Conservation (phyloP, 768 basidiomycete species). For the Glaciozyma antarctica region DNA sequence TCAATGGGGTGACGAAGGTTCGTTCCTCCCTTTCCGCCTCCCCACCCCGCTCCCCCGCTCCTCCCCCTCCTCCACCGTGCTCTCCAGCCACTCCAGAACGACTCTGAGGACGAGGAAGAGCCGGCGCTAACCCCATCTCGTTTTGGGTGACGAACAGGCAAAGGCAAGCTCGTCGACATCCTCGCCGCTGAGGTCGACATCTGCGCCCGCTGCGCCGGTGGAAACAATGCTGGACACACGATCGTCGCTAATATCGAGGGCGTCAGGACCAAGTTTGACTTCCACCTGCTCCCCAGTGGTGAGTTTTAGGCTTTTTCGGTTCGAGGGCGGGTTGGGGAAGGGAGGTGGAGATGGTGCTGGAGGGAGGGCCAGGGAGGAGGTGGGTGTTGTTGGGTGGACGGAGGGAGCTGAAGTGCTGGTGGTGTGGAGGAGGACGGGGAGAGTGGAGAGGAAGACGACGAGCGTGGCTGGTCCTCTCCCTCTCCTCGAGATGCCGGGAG, state of each 20-base stretch:
- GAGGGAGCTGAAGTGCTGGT: background rate
- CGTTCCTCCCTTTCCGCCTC: conserved; percentile 35
- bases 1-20: conserved; percentile 90
- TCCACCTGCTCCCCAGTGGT: conserved; percentile 93
- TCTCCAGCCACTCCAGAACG: too few relatives aligned
- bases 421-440: background rate
- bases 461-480: background rate
- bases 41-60: background rate
- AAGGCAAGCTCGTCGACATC: conserved; percentile 92
- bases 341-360: background rate
- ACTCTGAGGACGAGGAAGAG: too few relatives aligned
- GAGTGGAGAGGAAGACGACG: background rate
- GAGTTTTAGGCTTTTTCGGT: conserved; percentile 33
- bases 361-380: background rate
- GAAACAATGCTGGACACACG: conserved; percentile 98
- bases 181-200: conserved; percentile 79
- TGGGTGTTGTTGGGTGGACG: background rate
- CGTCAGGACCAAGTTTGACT: conserved; percentile 72
- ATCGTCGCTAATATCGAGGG: conserved; percentile 71
- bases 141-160: conserved; percentile 4
- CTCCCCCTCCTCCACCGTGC: too few relatives aligned
- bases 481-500: too few relatives aligned
- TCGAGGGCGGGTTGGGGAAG: background rate
- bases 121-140: background rate
- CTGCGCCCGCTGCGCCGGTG: conserved; percentile 93